Evolutionary conservation across 1,284 basidiomycete genomes (phyloP), one percentile per base, ranked within the genome.

Genomic region (Stereum hirsutum): DNA sequence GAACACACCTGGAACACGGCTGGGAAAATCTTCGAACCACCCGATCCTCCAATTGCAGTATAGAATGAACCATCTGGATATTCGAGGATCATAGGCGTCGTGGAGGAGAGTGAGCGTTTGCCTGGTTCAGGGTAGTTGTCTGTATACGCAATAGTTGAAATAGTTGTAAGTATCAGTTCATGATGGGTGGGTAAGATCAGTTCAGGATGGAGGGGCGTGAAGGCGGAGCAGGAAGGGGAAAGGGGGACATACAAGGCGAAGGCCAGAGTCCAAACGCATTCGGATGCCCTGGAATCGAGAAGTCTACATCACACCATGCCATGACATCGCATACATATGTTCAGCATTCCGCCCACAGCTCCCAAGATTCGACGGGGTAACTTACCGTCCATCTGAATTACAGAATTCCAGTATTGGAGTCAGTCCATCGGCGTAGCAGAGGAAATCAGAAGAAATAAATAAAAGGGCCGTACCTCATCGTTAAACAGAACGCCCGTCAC

Each of bases 61-160:
- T 75, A 79, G 47, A 94, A 75, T 0, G 78, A 71, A 3, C 87
- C 88, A 49, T 88, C 72, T 1, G 63, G 54, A 49, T 86, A 53
- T 55, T 95, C 89, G 12, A 96, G 60, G 51, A 97, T 90, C 0
- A 80, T 76, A 0, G 94, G 87, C 1, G 73, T 62, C 0, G 75
- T 95, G 2, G 90, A 94, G 0, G 90, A 94, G 8, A 97, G 64
- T 0, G 92, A 89, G 6, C 89, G 81, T 63, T 96, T 97, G 14
- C 81, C 77, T 1, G 88, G 75, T 52, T 79, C 81, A 1, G 92
- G 91, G 56, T 88, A 94, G 59, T 96, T 96, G 64, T 81, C 86
- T 88, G 54, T 7, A 30, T 10, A 31, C 23, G 11, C 45, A 21
- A 17, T 41, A 36, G n/a, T n/a, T n/a, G n/a, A 19, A 24, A 25